Evolutionary conservation across 768 basidiomycete species (phyloP).

Genomic region (Mycena galericulata): DNA sequence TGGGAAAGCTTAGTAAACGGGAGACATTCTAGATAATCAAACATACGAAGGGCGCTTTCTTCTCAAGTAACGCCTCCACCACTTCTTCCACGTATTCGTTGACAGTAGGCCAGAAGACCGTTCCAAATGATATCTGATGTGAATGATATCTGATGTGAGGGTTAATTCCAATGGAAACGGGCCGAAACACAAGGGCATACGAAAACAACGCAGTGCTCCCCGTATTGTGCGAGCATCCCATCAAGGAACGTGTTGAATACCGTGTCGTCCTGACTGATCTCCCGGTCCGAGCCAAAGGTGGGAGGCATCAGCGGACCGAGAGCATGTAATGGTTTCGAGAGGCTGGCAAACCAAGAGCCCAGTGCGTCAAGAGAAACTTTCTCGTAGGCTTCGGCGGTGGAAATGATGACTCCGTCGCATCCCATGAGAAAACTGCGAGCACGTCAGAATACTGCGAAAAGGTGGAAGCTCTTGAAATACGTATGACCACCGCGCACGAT

Average conservation of each 20-base stretch:
- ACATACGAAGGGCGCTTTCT: constrained; percentile 35
- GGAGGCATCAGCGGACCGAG: constrained; percentile 12
- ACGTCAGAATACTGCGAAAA: neutral
- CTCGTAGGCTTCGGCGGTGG: neutral
- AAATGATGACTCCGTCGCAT: constrained; percentile 11
- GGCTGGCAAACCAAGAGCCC: neutral
- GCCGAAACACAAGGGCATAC: neutral
- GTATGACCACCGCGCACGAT: neutral
- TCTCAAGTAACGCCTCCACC: constrained; percentile 32
- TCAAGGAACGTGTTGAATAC: constrained; percentile 3
- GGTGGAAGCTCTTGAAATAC: neutral
- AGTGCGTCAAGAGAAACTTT: neutral
- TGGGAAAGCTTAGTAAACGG: too few relatives aligned
- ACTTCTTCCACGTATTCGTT: constrained; percentile 19
- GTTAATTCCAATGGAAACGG: too few relatives aligned
- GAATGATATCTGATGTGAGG: too few relatives aligned
- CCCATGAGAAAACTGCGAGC: neutral
- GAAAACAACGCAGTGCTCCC: constrained; percentile 6
- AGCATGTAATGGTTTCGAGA: constrained; percentile 4
- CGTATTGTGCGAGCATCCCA: neutral
- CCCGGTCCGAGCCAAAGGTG: neutral
- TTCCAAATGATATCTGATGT: constrained; percentile 13
- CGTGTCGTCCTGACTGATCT: neutral
- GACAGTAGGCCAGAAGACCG: constrained; percentile 33
- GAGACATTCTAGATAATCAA: too few relatives aligned